Evolutionary conservation across 257 asterid genomes (phyloP).

Genomic region (Cruciata laevipes): DNA sequence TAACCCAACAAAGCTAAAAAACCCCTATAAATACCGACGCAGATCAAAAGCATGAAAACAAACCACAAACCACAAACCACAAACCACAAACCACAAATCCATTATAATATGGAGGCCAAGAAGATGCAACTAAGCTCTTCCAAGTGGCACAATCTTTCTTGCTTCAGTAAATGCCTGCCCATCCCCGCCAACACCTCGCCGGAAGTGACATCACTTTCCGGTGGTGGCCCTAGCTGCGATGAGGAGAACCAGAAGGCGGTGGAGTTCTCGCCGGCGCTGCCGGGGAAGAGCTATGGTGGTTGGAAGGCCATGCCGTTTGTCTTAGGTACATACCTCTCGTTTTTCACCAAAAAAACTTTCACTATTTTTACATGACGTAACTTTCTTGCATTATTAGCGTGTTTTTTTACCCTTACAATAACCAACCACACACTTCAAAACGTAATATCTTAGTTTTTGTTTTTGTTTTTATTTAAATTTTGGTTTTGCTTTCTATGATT

Average conservation of each 20-base stretch:
- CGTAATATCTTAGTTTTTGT: neutral
- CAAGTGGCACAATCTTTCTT: conserved; percentile 26
- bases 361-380: neutral
- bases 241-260: conserved; percentile 24
- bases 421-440: neutral
- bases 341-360: neutral
- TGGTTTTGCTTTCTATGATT: too few species aligned
- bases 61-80: too few species aligned
- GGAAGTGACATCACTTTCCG: conserved; percentile 25
- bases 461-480: neutral
- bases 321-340: conserved; percentile 31
- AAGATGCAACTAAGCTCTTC: conserved; percentile 22
- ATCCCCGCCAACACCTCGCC: conserved; percentile 12
- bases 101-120: conserved; percentile 2
- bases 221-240: neutral
- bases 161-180: conserved; percentile 32
- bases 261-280: conserved; percentile 1
- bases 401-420: neutral
- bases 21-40: neutral
- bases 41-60: neutral
- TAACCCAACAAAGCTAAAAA: neutral
- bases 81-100: neutral
- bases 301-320: conserved; percentile 75
- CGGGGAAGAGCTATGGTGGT: conserved; percentile 37
- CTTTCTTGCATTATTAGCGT: neutral